Base-by-base conservation (phyloP, 345 rosid genomes). In the Mercurialis annua region DNA sequence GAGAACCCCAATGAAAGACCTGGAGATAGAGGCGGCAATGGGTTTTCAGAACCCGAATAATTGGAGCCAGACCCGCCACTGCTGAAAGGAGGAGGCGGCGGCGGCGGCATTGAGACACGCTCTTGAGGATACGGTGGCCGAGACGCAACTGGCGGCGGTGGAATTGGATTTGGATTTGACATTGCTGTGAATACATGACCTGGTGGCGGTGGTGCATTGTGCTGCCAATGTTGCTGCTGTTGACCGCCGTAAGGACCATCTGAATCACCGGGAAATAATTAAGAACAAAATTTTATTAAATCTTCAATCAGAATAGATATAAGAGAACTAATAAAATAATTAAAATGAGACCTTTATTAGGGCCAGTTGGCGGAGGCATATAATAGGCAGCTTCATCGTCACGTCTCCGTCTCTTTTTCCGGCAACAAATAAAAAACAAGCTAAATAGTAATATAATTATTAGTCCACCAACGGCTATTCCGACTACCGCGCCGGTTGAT, bases 51-150 rank as follows among this genome's bases (percentile, higher is more conserved):
- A 36, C 83, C 95, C 0, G 88, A 86, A 72, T 80, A 83, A 62
- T 79, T 78, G 65, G 84, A 84, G 61, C 84, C 87, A 30, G 94
- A 86, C 16, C 84, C 86, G 1, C 84, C 89, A 15, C 94, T 88
- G 81, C 84, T 81, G 68, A 71, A 70, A 59, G 46, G 71, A 1
- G 67, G 74, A 30, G 78, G 78, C 3, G 66, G 78, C 6, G 69
- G 69, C 43, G 73, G 40, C 4, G 78, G 66, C 51, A 34, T 47
- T 40, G 73, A 27, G 47, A 8, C 57, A 26, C 60, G 71, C 42
- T 65, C 76, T 6, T 53, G 50, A 51, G 71, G 57, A 43, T 43
- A 17, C 2, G 64, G 68, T 0, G 72, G 69, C 43, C 72, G 62
- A n/a, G 77, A 73, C 29, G 69, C 68, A 62, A 55, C 73, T 1